Percentiles rank a stretch among this genome's conserved stretches.
Evolutionary conservation across 2,329 filamentous ascomycete genomes (phyloP).

Genomic region (Aspergillus sp.): DNA sequence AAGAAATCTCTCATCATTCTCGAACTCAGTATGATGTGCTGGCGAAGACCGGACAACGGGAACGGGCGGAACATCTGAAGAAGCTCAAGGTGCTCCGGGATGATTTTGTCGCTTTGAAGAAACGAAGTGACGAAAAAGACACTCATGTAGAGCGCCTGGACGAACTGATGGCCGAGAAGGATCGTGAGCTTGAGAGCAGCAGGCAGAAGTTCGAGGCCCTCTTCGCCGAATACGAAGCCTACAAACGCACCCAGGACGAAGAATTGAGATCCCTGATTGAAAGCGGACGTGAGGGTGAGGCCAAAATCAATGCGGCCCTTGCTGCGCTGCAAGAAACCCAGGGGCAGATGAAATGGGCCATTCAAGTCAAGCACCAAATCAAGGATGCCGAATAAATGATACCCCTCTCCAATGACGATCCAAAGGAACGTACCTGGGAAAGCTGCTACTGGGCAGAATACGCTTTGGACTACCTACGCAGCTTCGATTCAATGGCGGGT

Average conservation of each 20-base stretch:
- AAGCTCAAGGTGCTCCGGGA: constrained; percentile 41
- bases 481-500: constrained; percentile 1
- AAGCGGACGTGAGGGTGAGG: constrained; percentile 31
- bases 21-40: constrained; percentile 48
- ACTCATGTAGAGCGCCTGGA: constrained; percentile 44
- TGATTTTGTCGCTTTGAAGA: constrained; percentile 36
- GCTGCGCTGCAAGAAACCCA: constrained; percentile 45
- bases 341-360: constrained; percentile 52
- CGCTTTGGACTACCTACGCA: background rate
- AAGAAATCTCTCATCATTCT: constrained; percentile 42
- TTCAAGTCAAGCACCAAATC: constrained; percentile 43
- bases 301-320: constrained; percentile 39
- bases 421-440: background rate
- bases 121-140: constrained; percentile 40
- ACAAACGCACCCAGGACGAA: constrained; percentile 45
- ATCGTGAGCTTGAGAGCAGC: constrained; percentile 44
- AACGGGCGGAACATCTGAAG: constrained; percentile 42
- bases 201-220: constrained; percentile 45
- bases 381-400: constrained; percentile 28
- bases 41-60: constrained; percentile 41
- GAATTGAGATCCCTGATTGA: constrained; percentile 39
- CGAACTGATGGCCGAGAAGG: constrained; percentile 49
- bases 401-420: background rate
- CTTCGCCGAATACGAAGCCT: constrained; percentile 42
- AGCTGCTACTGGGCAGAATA: background rate